phyloP scores from a whole-genome alignment of 1,284 basidiomycete species.

The Ustilago hordei region DNA sequence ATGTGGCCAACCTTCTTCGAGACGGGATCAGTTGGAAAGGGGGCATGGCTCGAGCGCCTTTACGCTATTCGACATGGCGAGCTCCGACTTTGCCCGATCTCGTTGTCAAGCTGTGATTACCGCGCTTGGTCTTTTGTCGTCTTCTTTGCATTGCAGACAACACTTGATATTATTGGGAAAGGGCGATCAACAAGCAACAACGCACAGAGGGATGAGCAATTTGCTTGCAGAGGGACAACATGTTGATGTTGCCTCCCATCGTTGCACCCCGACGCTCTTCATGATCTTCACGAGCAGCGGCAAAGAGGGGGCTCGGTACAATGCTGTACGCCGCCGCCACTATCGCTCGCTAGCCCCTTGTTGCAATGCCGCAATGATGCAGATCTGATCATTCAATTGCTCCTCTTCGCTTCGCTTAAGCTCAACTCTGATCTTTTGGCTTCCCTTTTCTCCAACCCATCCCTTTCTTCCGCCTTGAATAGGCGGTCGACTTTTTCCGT shows the following conservation, averaged over 20 bases:
- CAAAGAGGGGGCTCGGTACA: background rate
- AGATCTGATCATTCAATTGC: background rate
- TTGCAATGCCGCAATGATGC: background rate
- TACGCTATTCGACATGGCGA: background rate
- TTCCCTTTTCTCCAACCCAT: background rate
- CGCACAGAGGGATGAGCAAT: no score
- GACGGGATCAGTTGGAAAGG: background rate
- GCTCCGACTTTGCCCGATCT: conserved; percentile 3
- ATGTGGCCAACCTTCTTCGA: background rate
- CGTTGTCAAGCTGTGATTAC: background rate
- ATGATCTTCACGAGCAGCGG: background rate
- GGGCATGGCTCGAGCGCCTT: background rate
- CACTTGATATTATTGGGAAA: no score
- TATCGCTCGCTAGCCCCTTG: background rate
- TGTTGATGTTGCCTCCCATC: background rate
- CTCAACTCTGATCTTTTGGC: background rate
- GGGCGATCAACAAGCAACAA: no score
- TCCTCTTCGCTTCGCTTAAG: conserved; percentile 1
- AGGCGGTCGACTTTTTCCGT: background rate
- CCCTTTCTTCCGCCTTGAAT: background rate
- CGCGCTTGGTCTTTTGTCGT: background rate
- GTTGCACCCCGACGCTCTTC: background rate
- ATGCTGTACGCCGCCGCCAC: background rate
- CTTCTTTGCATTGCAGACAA: background rate
- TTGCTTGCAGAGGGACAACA: background rate